A percentile compares a stretch with the other conserved stretches of the same genome.
These are phyloP conservation scores for Cystofilobasidium capitatum DNA, from an alignment of 768 basidiomycete species.

Conservation along the genomic window DNA sequence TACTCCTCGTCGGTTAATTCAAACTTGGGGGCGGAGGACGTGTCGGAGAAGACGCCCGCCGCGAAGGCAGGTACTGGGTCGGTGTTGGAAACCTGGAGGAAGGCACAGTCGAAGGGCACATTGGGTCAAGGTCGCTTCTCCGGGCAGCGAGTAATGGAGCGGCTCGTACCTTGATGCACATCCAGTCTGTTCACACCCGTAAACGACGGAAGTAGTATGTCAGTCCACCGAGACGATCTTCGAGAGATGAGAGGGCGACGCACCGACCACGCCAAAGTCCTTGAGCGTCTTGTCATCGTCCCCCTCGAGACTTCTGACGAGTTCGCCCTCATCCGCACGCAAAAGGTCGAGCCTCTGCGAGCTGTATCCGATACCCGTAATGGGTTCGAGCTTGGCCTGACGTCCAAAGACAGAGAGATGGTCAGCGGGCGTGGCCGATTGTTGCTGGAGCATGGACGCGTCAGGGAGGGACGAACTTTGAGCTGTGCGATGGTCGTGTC, in stretches of 20 bases:
- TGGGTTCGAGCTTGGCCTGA: slow-evolving; percentile 72
- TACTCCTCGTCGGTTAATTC: slow-evolving; percentile 77
- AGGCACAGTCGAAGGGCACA: background rate
- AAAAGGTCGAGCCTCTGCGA: slow-evolving; percentile 62
- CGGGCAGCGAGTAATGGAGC: background rate
- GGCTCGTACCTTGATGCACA: slow-evolving; percentile 62
- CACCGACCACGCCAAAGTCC: slow-evolving; percentile 55
- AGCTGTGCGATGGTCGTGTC: slow-evolving; percentile 64
- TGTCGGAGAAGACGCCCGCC: slow-evolving; percentile 75
- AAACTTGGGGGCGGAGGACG: slow-evolving; percentile 82
- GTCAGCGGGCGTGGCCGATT: background rate
- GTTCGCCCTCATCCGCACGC: slow-evolving; percentile 49
- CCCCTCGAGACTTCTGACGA: slow-evolving; percentile 49
- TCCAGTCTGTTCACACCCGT: slow-evolving; percentile 47
- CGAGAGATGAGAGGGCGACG: background rate
- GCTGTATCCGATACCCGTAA: slow-evolving; percentile 75
- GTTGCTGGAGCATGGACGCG: background rate
- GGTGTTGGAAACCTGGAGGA: slow-evolving; percentile 64
- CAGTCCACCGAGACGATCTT: background rate
- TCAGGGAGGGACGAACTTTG: slow-evolving; percentile 50
- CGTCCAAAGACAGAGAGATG: background rate
- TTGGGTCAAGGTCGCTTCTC: background rate
- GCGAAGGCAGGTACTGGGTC: slow-evolving; percentile 60
- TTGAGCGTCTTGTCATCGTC: slow-evolving; percentile 56
- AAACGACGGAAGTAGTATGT: background rate